Percentiles rank a stretch among this genome's conserved stretches.
phyloP scores from a whole-genome alignment of 768 basidiomycete genomes.

The Tephrocybe rancida region DNA sequence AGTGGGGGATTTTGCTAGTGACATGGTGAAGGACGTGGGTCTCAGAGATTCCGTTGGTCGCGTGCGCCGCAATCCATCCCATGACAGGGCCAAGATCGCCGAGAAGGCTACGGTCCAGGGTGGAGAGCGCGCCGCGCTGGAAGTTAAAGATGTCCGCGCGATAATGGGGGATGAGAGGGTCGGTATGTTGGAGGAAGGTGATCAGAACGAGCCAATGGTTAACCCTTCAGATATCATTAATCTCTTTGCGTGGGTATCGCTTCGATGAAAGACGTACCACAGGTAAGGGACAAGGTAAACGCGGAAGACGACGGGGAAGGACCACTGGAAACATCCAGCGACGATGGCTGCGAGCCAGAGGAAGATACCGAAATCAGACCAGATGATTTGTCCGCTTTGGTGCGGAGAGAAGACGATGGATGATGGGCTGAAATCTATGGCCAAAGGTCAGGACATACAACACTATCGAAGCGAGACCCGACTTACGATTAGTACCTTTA shows the following conservation, averaged over 20 bases:
- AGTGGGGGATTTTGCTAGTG: conserved; percentile 84
- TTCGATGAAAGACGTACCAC: conserved; percentile 36
- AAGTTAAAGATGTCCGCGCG: conserved; percentile 52
- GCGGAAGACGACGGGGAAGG: conserved; percentile 63
- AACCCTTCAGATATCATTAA: conserved; percentile 25
- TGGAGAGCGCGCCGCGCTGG: conserved; percentile 57
- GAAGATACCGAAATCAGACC: conserved; percentile 74
- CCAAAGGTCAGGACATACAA: background rate
- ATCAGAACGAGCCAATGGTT: conserved; percentile 54
- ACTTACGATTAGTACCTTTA: conserved; percentile 64
- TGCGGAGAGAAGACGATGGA: conserved; percentile 72
- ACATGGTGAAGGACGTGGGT: conserved; percentile 84
- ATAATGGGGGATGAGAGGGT: conserved; percentile 61
- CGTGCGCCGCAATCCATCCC: conserved; percentile 70
- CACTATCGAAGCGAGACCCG: background rate
- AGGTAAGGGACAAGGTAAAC: conserved; percentile 80
- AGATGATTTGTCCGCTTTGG: conserved; percentile 63
- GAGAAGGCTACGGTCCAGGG: conserved; percentile 54
- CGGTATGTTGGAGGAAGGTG: conserved; percentile 66
- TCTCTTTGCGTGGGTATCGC: background rate
- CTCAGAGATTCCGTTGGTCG: conserved; percentile 80
- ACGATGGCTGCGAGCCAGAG: conserved; percentile 56
- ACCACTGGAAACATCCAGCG: conserved; percentile 49
- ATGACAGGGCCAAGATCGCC: conserved; percentile 64
- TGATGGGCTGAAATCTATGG: conserved; percentile 60